Evolutionary conservation across 192 early-diverging fungal genomes (phyloP).

Genomic region (Lunasporangiospora selenospora): DNA sequence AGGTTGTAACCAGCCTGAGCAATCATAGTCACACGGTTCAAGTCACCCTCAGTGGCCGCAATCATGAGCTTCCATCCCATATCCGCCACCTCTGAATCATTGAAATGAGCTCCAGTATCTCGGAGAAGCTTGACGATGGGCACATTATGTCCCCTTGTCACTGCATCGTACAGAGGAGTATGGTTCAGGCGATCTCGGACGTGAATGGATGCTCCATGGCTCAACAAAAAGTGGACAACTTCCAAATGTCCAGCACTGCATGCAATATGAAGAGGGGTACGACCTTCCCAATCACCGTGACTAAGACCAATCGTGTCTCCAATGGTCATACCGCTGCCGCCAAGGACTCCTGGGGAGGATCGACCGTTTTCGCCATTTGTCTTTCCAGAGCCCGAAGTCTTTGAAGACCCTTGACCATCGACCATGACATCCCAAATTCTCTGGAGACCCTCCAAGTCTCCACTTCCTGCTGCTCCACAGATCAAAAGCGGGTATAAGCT

Average conservation of each 20-base stretch:
- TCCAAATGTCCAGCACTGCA: conserved; percentile 75
- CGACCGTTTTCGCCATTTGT: neutral
- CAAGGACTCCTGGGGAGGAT: conserved; percentile 21
- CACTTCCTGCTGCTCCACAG: conserved; percentile 85
- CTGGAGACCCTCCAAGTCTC: conserved; percentile 82
- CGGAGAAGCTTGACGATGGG: conserved; percentile 74
- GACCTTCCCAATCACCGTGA: conserved; percentile 53
- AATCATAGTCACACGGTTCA: conserved; percentile 21
- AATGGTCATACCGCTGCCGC: conserved; percentile 20
- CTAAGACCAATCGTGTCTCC: conserved; percentile 21
- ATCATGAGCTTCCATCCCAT: conserved; percentile 59
- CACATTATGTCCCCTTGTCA: conserved; percentile 59
- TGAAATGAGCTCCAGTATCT: conserved; percentile 89
- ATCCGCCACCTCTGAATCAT: conserved; percentile 80
- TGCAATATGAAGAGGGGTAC: conserved; percentile 89
- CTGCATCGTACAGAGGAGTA: conserved; percentile 89
- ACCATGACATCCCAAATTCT: conserved; percentile 62
- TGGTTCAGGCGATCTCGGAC: conserved; percentile 87
- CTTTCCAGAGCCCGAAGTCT: conserved; percentile 4
- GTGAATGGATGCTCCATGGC: conserved; percentile 91
- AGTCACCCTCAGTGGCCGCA: conserved; percentile 38
- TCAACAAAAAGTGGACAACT: conserved; percentile 77
- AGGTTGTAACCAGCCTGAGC: conserved; percentile 69
- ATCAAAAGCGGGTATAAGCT: conserved; percentile 84
- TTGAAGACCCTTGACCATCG: conserved; percentile 20